These are phyloP conservation scores for Artemisia princeps DNA, from an alignment of 140 eudicot species.

Conservation along the genomic window DNA sequence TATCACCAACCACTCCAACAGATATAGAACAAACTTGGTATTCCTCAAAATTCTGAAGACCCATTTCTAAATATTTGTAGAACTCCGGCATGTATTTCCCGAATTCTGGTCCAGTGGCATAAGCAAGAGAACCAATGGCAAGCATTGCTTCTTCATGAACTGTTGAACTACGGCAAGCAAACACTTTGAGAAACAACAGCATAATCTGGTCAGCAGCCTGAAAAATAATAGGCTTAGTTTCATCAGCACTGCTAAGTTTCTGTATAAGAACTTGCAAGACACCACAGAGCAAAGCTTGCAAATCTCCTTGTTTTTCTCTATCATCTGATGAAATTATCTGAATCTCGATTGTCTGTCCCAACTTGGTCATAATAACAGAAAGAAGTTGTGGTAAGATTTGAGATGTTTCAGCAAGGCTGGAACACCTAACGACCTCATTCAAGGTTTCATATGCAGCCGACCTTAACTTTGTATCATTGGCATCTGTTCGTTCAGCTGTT, in stretches of 20 bases:
- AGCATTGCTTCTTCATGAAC: slow-evolving; percentile 97
- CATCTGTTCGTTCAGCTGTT: slow-evolving; percentile 56
- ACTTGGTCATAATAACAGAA: slow-evolving; percentile 56
- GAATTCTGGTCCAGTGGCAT: slow-evolving; percentile 77
- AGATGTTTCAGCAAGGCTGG: slow-evolving; percentile 49
- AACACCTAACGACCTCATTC: slow-evolving; percentile 76
- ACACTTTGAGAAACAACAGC: slow-evolving; percentile 63
- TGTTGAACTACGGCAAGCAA: slow-evolving; percentile 74
- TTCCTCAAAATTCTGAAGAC: slow-evolving; percentile 74
- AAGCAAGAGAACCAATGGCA: slow-evolving; percentile 84
- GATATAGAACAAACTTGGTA: slow-evolving; percentile 77
- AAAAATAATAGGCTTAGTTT: slow-evolving; percentile 41
- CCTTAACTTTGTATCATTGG: slow-evolving; percentile 59
- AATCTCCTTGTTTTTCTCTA: slow-evolving; percentile 70
- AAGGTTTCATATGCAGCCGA: slow-evolving; percentile 76
- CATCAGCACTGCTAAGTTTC: slow-evolving; percentile 57
- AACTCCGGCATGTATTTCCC: slow-evolving; percentile 70
- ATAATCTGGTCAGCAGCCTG: slow-evolving; percentile 72
- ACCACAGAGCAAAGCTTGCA: slow-evolving; percentile 82
- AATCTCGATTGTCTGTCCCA: slow-evolving; percentile 59
- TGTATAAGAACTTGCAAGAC: slow-evolving; percentile 78
- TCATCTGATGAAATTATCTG: slow-evolving; percentile 69
- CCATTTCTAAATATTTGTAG: slow-evolving; percentile 69
- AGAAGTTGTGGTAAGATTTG: slow-evolving; percentile 57
- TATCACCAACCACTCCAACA: slow-evolving; percentile 86